These are phyloP conservation scores for Microbotryum intermedium DNA, from an alignment of 1,284 basidiomycete species.

Conservation along the genomic window DNA sequence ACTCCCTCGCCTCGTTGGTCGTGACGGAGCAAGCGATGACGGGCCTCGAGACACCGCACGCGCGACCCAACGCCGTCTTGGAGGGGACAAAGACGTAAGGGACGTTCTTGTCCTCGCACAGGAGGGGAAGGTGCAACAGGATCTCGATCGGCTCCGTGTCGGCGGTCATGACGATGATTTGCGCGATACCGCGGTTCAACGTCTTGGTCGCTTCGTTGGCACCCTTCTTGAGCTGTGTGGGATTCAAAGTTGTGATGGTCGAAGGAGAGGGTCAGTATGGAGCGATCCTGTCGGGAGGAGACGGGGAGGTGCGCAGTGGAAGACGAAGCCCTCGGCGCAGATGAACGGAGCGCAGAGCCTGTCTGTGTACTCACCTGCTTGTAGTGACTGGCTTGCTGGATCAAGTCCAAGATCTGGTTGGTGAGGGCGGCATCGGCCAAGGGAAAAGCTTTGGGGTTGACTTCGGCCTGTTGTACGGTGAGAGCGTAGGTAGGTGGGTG, in stretches of 20 bases:
- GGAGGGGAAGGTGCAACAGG: conserved; percentile 86
- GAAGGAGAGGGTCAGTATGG: conserved; percentile 75
- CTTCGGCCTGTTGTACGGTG: conserved; percentile 8
- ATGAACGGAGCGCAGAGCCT: too few species aligned
- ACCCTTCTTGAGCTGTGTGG: conserved; percentile 97
- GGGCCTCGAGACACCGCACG: conserved; percentile 89
- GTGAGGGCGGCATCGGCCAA: conserved; percentile 80
- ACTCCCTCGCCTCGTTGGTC: conserved; percentile 88
- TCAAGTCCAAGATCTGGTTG: conserved; percentile 65
- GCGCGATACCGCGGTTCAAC: conserved; percentile 95
- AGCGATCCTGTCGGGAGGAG: conserved; percentile 45
- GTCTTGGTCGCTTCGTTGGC: conserved; percentile 77
- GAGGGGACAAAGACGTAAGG: conserved; percentile 72
- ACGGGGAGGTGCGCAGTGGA: not conserved
- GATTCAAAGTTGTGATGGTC: conserved; percentile 48
- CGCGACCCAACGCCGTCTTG: conserved; percentile 89
- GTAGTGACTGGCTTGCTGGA: conserved; percentile 32
- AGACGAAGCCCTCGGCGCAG: too few species aligned
- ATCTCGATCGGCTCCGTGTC: conserved; percentile 98
- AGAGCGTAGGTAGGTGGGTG: not conserved
- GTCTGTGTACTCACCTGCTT: conserved; percentile 14
- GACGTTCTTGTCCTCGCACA: conserved; percentile 87
- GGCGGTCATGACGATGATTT: conserved; percentile 96
- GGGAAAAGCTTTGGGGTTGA: conserved; percentile 80
- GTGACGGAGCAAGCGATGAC: conserved; percentile 94